Evolutionary conservation across 75 land plant genomes (phyloP).

Genomic region (Sequoia sempervirens): DNA sequence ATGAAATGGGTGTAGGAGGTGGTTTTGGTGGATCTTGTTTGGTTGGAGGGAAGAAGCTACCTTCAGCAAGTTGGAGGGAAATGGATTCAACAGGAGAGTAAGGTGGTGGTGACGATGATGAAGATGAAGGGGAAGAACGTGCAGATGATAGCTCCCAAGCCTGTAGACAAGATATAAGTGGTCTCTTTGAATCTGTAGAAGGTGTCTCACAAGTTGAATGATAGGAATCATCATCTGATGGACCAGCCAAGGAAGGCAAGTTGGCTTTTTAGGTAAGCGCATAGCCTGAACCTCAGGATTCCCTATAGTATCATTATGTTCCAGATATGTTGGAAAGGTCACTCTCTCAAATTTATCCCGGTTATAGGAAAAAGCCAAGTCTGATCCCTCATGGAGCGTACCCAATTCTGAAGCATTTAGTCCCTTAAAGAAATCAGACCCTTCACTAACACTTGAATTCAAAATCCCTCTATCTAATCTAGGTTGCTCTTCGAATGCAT

Average conservation of each 20-base stretch:
- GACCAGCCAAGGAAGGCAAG: background rate
- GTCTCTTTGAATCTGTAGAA: background rate
- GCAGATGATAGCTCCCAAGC: slow-evolving; percentile 4
- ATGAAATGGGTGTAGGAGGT: slow-evolving; percentile 1
- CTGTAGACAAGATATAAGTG: background rate
- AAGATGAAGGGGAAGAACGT: slow-evolving; percentile 2
- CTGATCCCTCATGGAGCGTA: background rate
- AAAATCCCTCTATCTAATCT: slow-evolving; percentile 7
- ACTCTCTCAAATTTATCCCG: background rate
- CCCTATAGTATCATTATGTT: background rate
- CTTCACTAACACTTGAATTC: slow-evolving; percentile 4
- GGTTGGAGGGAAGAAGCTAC: background rate
- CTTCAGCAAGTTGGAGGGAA: slow-evolving; percentile 1
- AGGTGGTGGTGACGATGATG: background rate
- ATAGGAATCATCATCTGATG: slow-evolving; percentile 6
- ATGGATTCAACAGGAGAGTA: background rate
- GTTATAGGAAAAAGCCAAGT: background rate
- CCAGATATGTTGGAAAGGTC: background rate
- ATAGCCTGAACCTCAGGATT: slow-evolving; percentile 1
- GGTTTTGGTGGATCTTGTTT: slow-evolving; percentile 1
- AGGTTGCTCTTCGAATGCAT: slow-evolving; percentile 4
- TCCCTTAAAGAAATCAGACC: slow-evolving; percentile 4
- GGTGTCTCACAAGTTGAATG: slow-evolving; percentile 13
- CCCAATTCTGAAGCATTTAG: slow-evolving; percentile 5
- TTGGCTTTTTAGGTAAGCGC: slow-evolving; percentile 1